Conservation (phyloP, 164 flowering plant genomes). For the Umbellularia californica region DNA sequence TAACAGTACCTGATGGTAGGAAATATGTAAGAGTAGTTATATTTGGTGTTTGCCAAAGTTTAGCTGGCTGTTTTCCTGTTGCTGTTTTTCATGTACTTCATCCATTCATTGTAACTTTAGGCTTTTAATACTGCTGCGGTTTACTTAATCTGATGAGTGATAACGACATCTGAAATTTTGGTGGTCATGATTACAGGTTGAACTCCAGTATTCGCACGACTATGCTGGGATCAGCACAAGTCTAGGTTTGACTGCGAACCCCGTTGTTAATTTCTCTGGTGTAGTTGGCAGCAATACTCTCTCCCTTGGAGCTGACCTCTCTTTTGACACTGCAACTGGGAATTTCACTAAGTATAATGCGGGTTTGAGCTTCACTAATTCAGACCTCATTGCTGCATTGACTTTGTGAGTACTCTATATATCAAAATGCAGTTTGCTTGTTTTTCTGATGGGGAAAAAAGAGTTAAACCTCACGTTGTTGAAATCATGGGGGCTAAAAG, state of each 20-base stretch:
- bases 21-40: too few species aligned
- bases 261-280: conserved; percentile 64
- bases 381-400: conserved; percentile 65
- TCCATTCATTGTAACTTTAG: too few species aligned
- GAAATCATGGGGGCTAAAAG: too few species aligned
- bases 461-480: too few species aligned
- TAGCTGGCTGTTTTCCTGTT: too few species aligned
- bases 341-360: conserved; percentile 58
- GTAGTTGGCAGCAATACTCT: conserved; percentile 49
- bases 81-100: too few species aligned
- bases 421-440: not conserved
- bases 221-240: conserved; percentile 67
- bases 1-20: too few species aligned
- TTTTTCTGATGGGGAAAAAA: too few species aligned
- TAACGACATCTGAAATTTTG: too few species aligned
- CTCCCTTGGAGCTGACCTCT: conserved; percentile 55
- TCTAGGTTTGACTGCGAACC: conserved; percentile 72
- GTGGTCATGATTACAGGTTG: conserved; percentile 30
- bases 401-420: conserved; percentile 42
- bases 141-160: too few species aligned
- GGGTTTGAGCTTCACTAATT: conserved; percentile 44
- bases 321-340: conserved; percentile 64
- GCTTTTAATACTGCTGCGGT: too few species aligned
- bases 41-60: too few species aligned
- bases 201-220: conserved; percentile 70